Base-by-base conservation (phyloP, 2,329 filamentous ascomycete genomes). In the Bipolaris cookei region DNA sequence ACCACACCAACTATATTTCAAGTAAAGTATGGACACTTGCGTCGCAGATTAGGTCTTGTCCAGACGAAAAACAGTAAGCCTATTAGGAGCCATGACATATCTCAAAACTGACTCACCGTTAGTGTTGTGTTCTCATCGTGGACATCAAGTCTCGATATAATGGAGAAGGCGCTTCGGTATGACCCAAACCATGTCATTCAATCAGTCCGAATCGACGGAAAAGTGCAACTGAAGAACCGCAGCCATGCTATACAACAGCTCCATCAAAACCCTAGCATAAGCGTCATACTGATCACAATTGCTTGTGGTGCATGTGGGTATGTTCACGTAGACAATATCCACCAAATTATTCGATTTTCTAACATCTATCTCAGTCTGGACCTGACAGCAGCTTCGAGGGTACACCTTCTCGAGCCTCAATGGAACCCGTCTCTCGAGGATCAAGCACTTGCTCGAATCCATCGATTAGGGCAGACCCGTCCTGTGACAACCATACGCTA, bases 121-220 rank as follows among this genome's bases (percentile, higher is more conserved):
- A 84, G 82, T 46, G 74, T 84, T 14, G 77, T 85, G 0, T 85
- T 85, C 54, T 84, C 82, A 0, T 79, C 72, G 0, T 85, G 83
- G 83, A 77, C 79, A 14, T 63, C 78, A 10, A 83, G 79, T 0
- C 79, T 85, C 1, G 77, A 84, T 39, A 53, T 83, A 1, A 70
- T 84, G 0, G 72, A 81, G 47, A 48, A 18, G 11, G 51, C 28
- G 0, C n/a, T 54, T n/a, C 16, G 23, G 23, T 18, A 1, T 30
- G 16, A 50, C 28, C 7, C 37, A 46, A 0, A 23, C 21, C 20
- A 14, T 10, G 23, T 41, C 11, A 41, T 41, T 21, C 11, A 41
- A 41, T 41, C 38, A n/a, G 38, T 41, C 38, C 38, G 38, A 23
- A 41, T 41, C 14, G 38, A 41, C 18, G 20, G 38, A 5, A 41